phyloP scores from a whole-genome alignment of 148 eudicot species.

The Pouteria glomerata region DNA sequence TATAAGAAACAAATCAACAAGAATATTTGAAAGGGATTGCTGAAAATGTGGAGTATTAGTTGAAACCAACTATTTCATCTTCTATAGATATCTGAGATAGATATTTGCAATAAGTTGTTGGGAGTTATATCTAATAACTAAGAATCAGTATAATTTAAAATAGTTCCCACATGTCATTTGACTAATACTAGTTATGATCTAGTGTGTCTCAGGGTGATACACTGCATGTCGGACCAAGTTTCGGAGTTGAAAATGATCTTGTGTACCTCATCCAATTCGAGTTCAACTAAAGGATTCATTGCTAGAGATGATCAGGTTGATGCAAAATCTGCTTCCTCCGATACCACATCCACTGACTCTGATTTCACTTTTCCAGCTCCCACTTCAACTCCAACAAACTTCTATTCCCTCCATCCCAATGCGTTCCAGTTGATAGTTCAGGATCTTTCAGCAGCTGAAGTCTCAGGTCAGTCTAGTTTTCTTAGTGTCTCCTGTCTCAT shows the following conservation, averaged over 20 bases:
- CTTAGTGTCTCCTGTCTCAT: constrained; percentile 30
- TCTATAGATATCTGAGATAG: not conserved
- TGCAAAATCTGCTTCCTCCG: constrained; percentile 62
- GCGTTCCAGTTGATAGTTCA: constrained; percentile 71
- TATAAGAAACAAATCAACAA: not conserved
- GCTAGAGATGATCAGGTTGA: constrained; percentile 53
- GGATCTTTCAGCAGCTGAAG: constrained; percentile 76
- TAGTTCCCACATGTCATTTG: constrained; percentile 32
- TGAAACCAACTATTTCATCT: not conserved
- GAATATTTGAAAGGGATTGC: not conserved
- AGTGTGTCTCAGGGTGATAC: constrained; percentile 99
- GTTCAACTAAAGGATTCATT: constrained; percentile 50
- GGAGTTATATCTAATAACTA: not conserved
- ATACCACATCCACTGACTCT: constrained; percentile 69
- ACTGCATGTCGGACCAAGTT: constrained; percentile 88
- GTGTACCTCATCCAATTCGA: constrained; percentile 57
- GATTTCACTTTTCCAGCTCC: constrained; percentile 74
- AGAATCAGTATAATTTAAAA: not conserved
- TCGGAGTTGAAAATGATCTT: constrained; percentile 92
- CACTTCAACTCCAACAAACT: constrained; percentile 55
- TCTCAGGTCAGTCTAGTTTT: constrained; percentile 71
- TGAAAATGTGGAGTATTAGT: not conserved
- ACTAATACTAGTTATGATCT: constrained; percentile 72
- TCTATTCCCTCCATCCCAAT: constrained; percentile 54
- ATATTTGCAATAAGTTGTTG: not conserved